Conservation (phyloP, 805 yeast genomes). For the Candida anglica region DNA sequence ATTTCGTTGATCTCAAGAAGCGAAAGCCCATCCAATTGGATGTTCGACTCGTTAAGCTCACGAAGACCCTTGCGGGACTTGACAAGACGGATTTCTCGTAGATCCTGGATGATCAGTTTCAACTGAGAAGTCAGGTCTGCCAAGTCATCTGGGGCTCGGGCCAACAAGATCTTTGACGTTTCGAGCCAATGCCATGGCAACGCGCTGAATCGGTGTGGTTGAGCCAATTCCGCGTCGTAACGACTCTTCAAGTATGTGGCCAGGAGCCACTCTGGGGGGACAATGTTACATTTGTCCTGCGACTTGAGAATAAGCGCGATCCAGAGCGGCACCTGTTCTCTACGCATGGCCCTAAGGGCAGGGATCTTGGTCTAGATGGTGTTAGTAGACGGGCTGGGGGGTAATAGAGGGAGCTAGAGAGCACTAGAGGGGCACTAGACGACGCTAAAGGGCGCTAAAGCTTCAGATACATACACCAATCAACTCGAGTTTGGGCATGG, state of each 20-base stretch:
- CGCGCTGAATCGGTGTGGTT: constrained; percentile 56
- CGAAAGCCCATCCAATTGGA: constrained; percentile 79
- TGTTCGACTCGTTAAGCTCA: constrained; percentile 75
- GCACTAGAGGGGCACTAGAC: background rate
- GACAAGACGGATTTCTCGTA: constrained; percentile 75
- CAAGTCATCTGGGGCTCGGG: constrained; percentile 74
- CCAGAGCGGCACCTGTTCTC: constrained; percentile 80
- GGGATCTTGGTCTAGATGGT: constrained; percentile 47
- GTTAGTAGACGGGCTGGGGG: constrained; percentile 10
- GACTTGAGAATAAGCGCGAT: constrained; percentile 76
- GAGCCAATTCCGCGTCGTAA: constrained; percentile 63
- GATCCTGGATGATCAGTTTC: constrained; percentile 70
- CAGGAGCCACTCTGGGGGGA: constrained; percentile 83
- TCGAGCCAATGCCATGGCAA: constrained; percentile 93
- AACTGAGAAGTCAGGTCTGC: constrained; percentile 68
- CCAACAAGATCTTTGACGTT: constrained; percentile 62
- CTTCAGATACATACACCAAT: constrained; percentile 56
- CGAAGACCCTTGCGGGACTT: constrained; percentile 79
- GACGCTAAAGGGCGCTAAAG: background rate
- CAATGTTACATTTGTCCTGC: constrained; percentile 81
- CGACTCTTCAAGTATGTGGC: constrained; percentile 47
- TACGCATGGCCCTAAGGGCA: constrained; percentile 59
- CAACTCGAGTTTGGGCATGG: constrained; percentile 59
- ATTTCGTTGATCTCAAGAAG: constrained; percentile 83
- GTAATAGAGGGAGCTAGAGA: background rate